Evolutionary conservation across 2,329 filamentous ascomycete species (phyloP), one percentile per base, ranked within the genome.

Genomic region (Penicillium thymicola): DNA sequence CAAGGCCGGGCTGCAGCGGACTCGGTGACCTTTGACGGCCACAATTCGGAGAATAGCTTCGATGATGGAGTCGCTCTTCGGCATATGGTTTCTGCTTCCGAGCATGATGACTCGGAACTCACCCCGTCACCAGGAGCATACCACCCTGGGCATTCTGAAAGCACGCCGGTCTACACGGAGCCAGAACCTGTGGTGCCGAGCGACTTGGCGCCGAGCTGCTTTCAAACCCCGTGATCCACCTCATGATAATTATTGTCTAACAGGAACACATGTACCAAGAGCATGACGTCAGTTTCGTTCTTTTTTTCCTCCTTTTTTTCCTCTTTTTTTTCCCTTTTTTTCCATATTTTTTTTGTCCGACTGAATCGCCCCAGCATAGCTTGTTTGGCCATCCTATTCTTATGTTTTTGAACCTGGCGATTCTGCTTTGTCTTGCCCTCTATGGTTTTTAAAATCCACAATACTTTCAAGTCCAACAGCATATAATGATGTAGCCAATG

Each of bases 1-100:
- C 70, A 71, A 58, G 64, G 63, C 66, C 76, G 53, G 66, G 69
- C 34, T 75, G 59, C 60, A 21, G 46, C 36, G 23, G 45, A 48
- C 45, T 50, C 51, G 14, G 23, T 51, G n/a, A 45, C 32, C 18
- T 23, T 45, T 1, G 44, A 30, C 8, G 30, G 38, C 3, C 51
- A 58, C 13, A 21, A 53, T 47, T 23, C 32, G 1, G 51, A 47
- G 13, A 49, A 57, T 10, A 8, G 38, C 14, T 41, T 54, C 7
- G 32, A 38, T 14, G 40, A 50, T 50, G 58, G 14, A 16, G 10
- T 34, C 21, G 13, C 44, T 27, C 16, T 37, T 14, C 38, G 23
- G 6, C 23, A 34, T 18, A 16, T 37, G 30, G n/a, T 30, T 25
- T 51, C 53, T 9, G 52, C n/a, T 5, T 37, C 23, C 6, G 40